Evolutionary conservation across 2,329 filamentous ascomycete species (phyloP), one percentile per base, ranked within the genome.

Genomic region (Pseudogymnoascus sp.): DNA sequence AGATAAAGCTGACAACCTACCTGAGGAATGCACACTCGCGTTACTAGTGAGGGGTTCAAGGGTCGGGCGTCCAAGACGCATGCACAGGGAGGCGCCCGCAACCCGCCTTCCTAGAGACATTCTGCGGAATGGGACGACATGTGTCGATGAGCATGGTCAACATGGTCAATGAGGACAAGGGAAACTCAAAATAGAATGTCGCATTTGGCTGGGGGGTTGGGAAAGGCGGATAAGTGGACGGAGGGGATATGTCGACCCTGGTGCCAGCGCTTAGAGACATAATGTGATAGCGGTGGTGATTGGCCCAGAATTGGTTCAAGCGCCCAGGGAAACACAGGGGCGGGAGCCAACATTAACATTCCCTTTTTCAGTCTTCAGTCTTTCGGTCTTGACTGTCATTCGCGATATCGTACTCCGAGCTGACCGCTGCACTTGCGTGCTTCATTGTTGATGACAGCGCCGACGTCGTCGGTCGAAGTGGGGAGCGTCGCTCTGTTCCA

Each of bases 181-280:
- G 33, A 59, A 13, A n/a, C 53, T 37, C 33, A 59, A 33, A 59
- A 59, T 59, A 59, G 53, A 59, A 59, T 11, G n/a, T 59, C 23
- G 42, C 42, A 46, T 46, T 26, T 26, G 11, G 19, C 42, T 15
- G 42, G 42, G 42, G 42, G 42, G 21, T 46, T n/a, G 19, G 42
- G 21, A 46, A 46, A 15, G 21, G 21, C 21, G 42, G 21, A 46
- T 46, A 46, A 46, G 42, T 46, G 42, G 42, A 46, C 21, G 42
- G 42, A 46, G 42, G 21, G 21, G 21, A 46, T 23, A 26, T 46
- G 42, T 46, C 19, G 42, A 46, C 42, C 42, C 42, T 26, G 42
- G 42, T 46, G 42, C 42, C 42, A 46, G 42, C 42, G 42, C 42
- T 46, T 46, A 46, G 42, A 46, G 21, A n/a, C 42, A 46, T 26